Base-by-base conservation (phyloP, 208 protist genomes). In the Trypanosoma boissoni region DNA sequence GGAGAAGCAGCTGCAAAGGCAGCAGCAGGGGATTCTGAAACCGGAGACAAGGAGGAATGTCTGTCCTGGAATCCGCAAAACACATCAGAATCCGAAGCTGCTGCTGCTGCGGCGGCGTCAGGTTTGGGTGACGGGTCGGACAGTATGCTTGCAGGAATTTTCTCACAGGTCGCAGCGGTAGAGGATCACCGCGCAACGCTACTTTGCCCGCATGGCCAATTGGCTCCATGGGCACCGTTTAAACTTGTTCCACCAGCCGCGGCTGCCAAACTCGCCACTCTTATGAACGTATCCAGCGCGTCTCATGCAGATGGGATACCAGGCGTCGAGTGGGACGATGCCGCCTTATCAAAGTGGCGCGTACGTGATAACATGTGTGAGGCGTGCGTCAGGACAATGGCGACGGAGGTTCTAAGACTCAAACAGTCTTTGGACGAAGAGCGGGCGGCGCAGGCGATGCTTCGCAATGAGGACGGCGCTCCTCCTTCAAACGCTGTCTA, bases 201-300 rank as follows among this genome's bases (percentile, higher is more conserved):
- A 70, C 56, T 43, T 34, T 50, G 28, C 58, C 48, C 64, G 63
- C 21, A 57, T 55, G n/a, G 23, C 76, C 26, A 39, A 23, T 29
- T 89, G 72, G 62, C 29, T 58, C 20, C 84, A 83, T 72, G 70
- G 77, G 72, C 61, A 16, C 29, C 60, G 24, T 87, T 78, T 73
- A 85, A 87, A 69, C 39, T 85, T 24, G 18, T 90, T 18, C 51
- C 73, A 1, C 54, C 62, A 1, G 18, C 56, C 7, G 12, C 24
- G 20, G 51, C 53, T 0, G 20, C 1, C 21, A 51, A 41, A 21
- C 26, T 68, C 10, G 42, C 43, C 2, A 21, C 18, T 14, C 32
- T 68, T 18, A 16, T 68, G 20, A n/a, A 37, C 10, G 2, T 45
- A 29, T 36, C 32, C 16, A 43, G 10, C 34, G n/a, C 24, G 23